Evolutionary conservation across 2,329 filamentous ascomycete species (phyloP), one percentile per base, ranked within the genome.

Genomic region (Endoconidiophora laricicola): DNA sequence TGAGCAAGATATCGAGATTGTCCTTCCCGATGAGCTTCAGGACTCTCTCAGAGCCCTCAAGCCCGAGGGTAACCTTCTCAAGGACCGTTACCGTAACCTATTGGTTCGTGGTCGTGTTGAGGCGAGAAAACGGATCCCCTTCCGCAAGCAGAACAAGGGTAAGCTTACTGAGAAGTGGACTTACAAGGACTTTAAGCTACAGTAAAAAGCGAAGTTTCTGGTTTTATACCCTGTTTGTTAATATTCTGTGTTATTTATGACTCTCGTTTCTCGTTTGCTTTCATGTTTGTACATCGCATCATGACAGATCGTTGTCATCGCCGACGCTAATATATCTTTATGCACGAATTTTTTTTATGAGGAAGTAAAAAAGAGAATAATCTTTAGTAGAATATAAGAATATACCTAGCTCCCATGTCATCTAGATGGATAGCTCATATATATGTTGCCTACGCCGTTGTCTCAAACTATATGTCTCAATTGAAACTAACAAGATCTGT

Each of bases 131-230:
- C 80, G 81, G 48, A 76, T 90, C 52, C 76, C 81, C 5, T 90
- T 91, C 67, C 75, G 74, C 59, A 94, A 85, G 73, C 85, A 91
- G 70, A 76, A 78, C 55, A 88, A 80, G 72, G 79, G 71, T 57
- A 86, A 84, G 64, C 66, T 79, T 47, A 94, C 86, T 5, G 91
- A 96, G 75, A 98, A 96, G 68, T 98, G 91, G 91, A 79, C 81
- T 42, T 85, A 94, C 70, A 98, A 98, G 73, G 91, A 98, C 63
- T 98, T 94, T 56, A 57, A 58, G 45, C 55, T 67, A 55, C 46
- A 54, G 26, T 50, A 43, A 24, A 29, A 39, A 22, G 22, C 22
- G 22, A 33, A 41, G 37, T 48, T 6, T 33, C 26, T 10, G 26
- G 12, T 33, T 10, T 33, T 33, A 33, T 33, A 10, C 26, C 24